Percentiles rank a stretch among this genome's conserved stretches.
Evolutionary conservation across 2,329 filamentous ascomycete genomes (phyloP).

Genomic region (Clarireedia homoeocarpa): DNA sequence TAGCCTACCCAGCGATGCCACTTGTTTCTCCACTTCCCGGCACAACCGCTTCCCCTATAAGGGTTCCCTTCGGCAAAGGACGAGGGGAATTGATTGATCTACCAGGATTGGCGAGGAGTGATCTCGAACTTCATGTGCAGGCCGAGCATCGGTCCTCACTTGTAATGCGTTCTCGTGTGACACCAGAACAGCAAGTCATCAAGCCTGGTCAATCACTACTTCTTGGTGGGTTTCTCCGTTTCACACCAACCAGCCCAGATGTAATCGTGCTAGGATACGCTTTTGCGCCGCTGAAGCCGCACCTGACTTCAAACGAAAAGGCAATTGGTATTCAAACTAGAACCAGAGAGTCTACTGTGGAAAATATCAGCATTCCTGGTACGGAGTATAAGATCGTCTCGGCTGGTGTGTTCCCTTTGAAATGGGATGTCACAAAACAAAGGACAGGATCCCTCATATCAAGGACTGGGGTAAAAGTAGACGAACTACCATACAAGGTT

Average conservation of each 20-base stretch:
- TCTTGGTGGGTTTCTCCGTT: conserved; percentile 77
- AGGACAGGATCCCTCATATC: conserved; percentile 67
- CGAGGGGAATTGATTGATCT: conserved; percentile 90
- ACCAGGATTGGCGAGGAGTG: conserved; percentile 71
- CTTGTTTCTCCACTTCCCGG: conserved; percentile 80
- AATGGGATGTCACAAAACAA: conserved; percentile 74
- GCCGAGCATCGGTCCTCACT: conserved; percentile 58
- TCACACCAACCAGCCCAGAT: conserved; percentile 64
- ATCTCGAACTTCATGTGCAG: conserved; percentile 63
- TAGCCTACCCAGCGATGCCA: conserved; percentile 75
- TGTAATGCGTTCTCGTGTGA: conserved; percentile 70
- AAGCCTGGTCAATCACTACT: conserved; percentile 74
- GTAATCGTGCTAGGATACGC: conserved; percentile 71
- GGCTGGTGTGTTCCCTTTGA: conserved; percentile 68
- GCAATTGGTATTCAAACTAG: conserved; percentile 66
- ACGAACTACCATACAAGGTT: conserved; percentile 70
- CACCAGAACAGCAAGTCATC: conserved; percentile 64
- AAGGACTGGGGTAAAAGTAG: conserved; percentile 53
- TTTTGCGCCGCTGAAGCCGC: conserved; percentile 66
- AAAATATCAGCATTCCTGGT: conserved; percentile 54
- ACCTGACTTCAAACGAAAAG: conserved; percentile 74
- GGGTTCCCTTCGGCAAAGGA: conserved; percentile 79
- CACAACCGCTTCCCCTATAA: conserved; percentile 91
- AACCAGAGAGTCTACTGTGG: conserved; percentile 48
- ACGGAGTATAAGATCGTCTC: conserved; percentile 51